Evolutionary conservation across 2,329 filamentous ascomycete species (phyloP).

Genomic region (Pseudocercospora macadamiae): DNA sequence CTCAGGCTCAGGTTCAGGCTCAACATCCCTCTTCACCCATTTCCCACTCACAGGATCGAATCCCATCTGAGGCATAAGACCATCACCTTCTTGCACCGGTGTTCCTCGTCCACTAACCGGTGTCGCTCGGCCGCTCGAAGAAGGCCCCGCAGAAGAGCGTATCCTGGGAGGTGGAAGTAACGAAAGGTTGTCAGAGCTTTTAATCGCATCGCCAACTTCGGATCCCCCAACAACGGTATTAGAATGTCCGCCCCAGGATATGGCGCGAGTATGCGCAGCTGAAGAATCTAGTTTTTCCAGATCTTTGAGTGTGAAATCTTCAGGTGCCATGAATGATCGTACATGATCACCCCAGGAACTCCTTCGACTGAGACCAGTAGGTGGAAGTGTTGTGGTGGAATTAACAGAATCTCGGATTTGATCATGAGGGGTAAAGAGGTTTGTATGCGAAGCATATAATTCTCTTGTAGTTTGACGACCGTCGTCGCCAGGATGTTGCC

Average conservation of each 20-base stretch:
- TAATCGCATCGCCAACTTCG: neutral
- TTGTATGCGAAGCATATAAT: neutral
- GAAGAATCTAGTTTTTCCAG: neutral
- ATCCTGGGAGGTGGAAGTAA: neutral
- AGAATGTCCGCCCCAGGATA: neutral
- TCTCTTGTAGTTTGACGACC: neutral
- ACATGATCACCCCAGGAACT: neutral
- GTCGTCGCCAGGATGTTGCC: neutral
- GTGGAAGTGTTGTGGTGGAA: neutral
- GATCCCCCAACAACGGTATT: neutral
- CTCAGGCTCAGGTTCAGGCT: too few species aligned
- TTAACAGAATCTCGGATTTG: neutral
- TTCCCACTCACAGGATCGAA: constrained; percentile 2
- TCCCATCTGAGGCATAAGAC: neutral
- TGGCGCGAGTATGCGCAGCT: neutral
- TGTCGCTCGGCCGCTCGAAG: neutral
- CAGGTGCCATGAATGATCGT: neutral
- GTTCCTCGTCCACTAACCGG: neutral
- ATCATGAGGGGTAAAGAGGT: neutral
- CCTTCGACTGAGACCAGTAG: neutral
- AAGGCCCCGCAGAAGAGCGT: neutral
- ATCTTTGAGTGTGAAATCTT: neutral
- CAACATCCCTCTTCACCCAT: neutral
- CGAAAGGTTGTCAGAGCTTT: neutral
- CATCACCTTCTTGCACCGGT: neutral